A percentile compares a stretch with the other conserved stretches of the same genome.
Evolutionary conservation across 2,329 filamentous ascomycete genomes (phyloP).

Genomic region (Penicillium verrucosum): DNA sequence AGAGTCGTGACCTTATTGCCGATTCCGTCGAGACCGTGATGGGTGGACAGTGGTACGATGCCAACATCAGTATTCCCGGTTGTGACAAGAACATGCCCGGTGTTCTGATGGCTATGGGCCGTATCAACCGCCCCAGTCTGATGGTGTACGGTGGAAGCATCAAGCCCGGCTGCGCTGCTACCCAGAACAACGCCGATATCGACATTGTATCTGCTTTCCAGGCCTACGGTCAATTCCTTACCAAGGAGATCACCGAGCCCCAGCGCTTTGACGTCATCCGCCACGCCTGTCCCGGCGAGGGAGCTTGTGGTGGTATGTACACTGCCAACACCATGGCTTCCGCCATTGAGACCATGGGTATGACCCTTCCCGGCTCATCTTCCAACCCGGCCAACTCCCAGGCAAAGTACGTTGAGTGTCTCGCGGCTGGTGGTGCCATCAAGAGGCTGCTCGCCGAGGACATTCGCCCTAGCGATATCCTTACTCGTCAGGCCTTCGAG

Average conservation of each 20-base stretch:
- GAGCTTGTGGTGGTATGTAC: conserved; percentile 85
- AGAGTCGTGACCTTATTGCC: conserved; percentile 93
- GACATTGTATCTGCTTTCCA: conserved; percentile 98
- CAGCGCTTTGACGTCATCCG: conserved; percentile 92
- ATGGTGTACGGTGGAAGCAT: conserved; percentile 99
- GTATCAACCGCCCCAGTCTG: conserved; percentile 87
- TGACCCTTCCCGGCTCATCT: conserved; percentile 79
- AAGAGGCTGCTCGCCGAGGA: conserved; percentile 72
- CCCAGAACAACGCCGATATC: conserved; percentile 69
- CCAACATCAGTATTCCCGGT: conserved; percentile 91
- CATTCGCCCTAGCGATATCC: conserved; percentile 72
- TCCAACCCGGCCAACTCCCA: conserved; percentile 73
- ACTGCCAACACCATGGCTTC: conserved; percentile 75
- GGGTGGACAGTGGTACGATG: conserved; percentile 98
- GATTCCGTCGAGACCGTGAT: conserved; percentile 99
- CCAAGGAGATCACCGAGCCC: conserved; percentile 85
- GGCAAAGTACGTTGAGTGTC: conserved; percentile 70
- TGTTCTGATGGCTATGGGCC: conserved; percentile 87
- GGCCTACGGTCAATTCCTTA: conserved; percentile 91
- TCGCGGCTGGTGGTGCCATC: conserved; percentile 68
- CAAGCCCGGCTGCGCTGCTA: conserved; percentile 77
- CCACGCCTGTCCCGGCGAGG: conserved; percentile 79
- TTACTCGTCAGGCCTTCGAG: conserved; percentile 77
- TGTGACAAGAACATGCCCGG: conserved; percentile 99
- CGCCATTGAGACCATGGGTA: conserved; percentile 68